Evolutionary conservation across 441 rosid genomes (phyloP), one percentile per base, ranked within the genome.

Genomic region (Mallotus repandus): DNA sequence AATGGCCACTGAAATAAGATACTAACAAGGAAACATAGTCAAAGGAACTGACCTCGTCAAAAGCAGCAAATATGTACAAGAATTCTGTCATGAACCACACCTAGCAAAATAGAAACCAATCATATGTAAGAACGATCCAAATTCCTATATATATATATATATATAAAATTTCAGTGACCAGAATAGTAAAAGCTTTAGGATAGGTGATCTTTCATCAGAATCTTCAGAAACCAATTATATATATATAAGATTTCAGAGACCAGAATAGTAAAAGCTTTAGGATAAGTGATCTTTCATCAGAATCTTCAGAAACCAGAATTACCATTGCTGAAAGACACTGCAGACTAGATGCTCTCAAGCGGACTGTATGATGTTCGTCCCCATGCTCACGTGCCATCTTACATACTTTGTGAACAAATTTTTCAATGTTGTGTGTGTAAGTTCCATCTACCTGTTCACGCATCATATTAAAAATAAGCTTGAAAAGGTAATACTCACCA

Each of bases 251-350:
- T 29, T 29, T 32, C 38, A 45, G 2, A 19, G n/a, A 52, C 9
- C 21, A 10, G 18, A 65, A 65, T 29, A 68, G 32, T 29, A 43
- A 15, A 8, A 45, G 4, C 49, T 52, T 45, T 48, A 45, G 18
- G 52, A 50, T 59, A 46, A 62, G 61, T 38, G 50, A 71, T 13
- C 7, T 58, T 56, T 35, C 21, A 50, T 59, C 22, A 35, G 61
- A 55, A 10, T 49, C 49, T 8, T 19, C 21, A 69, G 50, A 69
- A 70, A 54, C 45, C 63, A 43, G 53, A 74, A 75, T 45, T 86
- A 96, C 99, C 98, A 96, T 89, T 53, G 97, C 97, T 76, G 98
- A 89, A 70, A 96, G 93, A 79, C 99, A 96, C 74, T 96, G 97
- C 84, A 96, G 80, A 79, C 97, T 88, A 63, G 93, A 85, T 63